Evolutionary conservation across 2,329 filamentous ascomycete genomes (phyloP).

Genomic region (Rachicladosporium sp.): DNA sequence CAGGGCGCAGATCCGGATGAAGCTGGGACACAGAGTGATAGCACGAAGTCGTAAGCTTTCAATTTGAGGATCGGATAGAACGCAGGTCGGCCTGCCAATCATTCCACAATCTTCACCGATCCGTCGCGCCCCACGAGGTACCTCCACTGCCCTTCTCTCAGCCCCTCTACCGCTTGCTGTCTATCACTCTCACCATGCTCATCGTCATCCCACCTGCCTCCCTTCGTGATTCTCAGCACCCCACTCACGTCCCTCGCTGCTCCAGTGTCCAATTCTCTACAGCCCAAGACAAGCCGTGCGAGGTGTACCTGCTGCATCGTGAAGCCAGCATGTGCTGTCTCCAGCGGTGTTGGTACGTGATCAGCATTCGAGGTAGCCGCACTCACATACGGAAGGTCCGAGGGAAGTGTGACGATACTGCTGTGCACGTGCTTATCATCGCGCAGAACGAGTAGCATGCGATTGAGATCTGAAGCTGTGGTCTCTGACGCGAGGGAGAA

Average conservation of each 20-base stretch:
- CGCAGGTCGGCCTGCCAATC: conserved; percentile 35
- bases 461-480: conserved; percentile 18
- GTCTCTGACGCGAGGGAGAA: conserved; percentile 23
- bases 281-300: conserved; percentile 57
- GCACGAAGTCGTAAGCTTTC: too few relatives aligned
- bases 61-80: too few relatives aligned
- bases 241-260: conserved; percentile 85
- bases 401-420: conserved; percentile 55
- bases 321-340: conserved; percentile 60
- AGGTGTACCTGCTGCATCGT: conserved; percentile 61
- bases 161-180: conserved; percentile 3
- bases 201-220: conserved; percentile 29
- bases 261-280: conserved; percentile 72
- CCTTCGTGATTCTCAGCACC: conserved; percentile 62
- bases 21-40: too few relatives aligned
- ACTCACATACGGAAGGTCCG: conserved; percentile 57
- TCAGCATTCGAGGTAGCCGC: conserved; percentile 28
- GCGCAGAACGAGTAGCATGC: conserved; percentile 19
- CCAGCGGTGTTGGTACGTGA: conserved; percentile 46
- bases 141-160: conserved; percentile 56
- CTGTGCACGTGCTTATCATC: conserved; percentile 46
- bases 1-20: not conserved
- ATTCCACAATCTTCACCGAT: conserved; percentile 49
- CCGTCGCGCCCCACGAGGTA: conserved; percentile 75
- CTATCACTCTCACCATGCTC: conserved; percentile 7